Conservation (phyloP, 257 asterid species). For the Penstemon barbatus region DNA sequence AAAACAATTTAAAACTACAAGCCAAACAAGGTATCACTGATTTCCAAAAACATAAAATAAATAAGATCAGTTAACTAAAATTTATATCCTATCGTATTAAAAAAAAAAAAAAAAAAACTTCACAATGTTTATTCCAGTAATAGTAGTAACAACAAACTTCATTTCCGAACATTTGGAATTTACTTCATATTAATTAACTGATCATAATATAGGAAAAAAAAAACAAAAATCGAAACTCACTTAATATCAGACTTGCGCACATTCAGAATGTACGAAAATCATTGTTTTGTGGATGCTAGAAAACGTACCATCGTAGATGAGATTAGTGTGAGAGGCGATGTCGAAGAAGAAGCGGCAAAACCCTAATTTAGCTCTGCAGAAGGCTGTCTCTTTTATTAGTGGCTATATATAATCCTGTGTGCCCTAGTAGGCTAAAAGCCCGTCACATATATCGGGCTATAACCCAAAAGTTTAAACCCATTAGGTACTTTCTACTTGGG, state of each 20-base stretch:
- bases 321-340: conserved; percentile 21
- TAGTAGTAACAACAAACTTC: too few relatives aligned
- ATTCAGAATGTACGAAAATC: neutral
- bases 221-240: neutral
- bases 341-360: conserved; percentile 13
- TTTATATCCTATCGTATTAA: too few relatives aligned
- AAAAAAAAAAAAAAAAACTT: too few relatives aligned
- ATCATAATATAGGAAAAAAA: neutral
- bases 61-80: too few relatives aligned
- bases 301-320: conserved; percentile 35
- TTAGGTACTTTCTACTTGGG: too few relatives aligned
- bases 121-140: too few relatives aligned
- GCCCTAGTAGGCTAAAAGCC: neutral
- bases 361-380: conserved; percentile 35
- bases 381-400: neutral
- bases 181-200: neutral
- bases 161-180: too few relatives aligned
- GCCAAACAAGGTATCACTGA: too few relatives aligned
- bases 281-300: neutral
- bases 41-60: too few relatives aligned
- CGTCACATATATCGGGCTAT: neutral
- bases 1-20: neutral
- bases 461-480: too few relatives aligned
- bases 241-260: neutral
- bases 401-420: neutral